Base-by-base conservation (phyloP, 1,284 basidiomycete species). In the Leccinum solheimii region DNA sequence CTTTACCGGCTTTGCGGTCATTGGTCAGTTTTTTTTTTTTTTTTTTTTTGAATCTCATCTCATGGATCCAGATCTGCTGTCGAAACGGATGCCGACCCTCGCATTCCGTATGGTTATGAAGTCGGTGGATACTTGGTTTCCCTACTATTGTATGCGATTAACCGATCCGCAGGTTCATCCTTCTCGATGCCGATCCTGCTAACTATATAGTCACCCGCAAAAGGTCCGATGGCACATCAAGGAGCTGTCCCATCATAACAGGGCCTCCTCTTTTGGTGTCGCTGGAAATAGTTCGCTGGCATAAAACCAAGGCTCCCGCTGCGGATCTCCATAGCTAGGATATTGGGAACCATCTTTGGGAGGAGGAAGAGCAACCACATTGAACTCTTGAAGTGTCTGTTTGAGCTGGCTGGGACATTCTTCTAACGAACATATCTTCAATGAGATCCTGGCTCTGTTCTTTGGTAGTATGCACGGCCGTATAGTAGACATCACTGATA, bases 401-500 rank as follows among this genome's bases (percentile, higher is more conserved):
- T 82, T 40, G 81, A 79, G 19, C 73, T 86, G 26, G 84, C 27
- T 27, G 27, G 27, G 85, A 3, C 79, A 81, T 50, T 13, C 34
- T 34, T 80, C 83, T 5, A 76, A 77, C 2, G 86, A 90, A 57
- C 81, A 87, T 58, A 75, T 88, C 14, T 81, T 86, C 9, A 90
- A 90, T 69, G 83, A 83, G 30, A 77, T 92, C 48, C 73, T 93
- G 38, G 88, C 90, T 19, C 73, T 93, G 30, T 77, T 91, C 75
- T 81, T 92, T 58, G 83, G 83, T 32, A 32, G 30, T 32, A 32
- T 32, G 30, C 21, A 77, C 84, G 3, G 84, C 86, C 8, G 86
- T 87, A 11, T 89, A 92, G 75, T 32, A 32, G 30, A 72, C 92
- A 49, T 83, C 87, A 14, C 80, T 92, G 61, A 82, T 56, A 16